These are phyloP conservation scores for Fagus crenata DNA, from an alignment of 306 rosid species.

Conservation along the genomic window DNA sequence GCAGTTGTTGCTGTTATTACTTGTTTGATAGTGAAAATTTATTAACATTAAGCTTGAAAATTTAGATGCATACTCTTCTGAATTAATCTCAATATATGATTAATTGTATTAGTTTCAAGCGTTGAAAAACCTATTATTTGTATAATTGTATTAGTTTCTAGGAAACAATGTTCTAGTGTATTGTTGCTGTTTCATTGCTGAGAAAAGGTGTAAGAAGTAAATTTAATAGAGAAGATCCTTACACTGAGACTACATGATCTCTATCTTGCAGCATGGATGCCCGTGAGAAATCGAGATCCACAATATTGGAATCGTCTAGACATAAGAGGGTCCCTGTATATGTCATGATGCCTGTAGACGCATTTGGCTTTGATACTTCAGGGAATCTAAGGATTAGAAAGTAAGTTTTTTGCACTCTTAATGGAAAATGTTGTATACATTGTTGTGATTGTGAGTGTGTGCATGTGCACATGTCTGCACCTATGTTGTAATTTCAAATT, in stretches of 20 bases:
- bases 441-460: neutral
- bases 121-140: neutral
- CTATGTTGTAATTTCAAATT: neutral
- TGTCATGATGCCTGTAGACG: slow-evolving; percentile 41
- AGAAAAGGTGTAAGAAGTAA: neutral
- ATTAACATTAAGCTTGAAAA: neutral
- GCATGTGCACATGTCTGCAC: neutral
- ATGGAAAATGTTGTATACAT: neutral
- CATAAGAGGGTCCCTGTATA: slow-evolving; percentile 31
- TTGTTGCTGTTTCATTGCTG: neutral
- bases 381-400: slow-evolving; percentile 28
- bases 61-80: neutral
- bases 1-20: too few species aligned
- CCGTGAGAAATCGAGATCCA: slow-evolving; percentile 31
- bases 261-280: slow-evolving; percentile 36
- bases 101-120: neutral
- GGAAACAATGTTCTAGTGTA: neutral
- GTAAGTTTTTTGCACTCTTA: slow-evolving; percentile 26
- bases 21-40: neutral
- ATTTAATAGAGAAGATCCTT: slow-evolving; percentile 2
- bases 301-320: slow-evolving; percentile 14
- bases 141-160: neutral
- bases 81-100: neutral
- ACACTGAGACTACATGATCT: neutral
- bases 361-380: slow-evolving; percentile 29